Evolutionary conservation across 345 rosid species (phyloP).

Genomic region (Camelina laxa): DNA sequence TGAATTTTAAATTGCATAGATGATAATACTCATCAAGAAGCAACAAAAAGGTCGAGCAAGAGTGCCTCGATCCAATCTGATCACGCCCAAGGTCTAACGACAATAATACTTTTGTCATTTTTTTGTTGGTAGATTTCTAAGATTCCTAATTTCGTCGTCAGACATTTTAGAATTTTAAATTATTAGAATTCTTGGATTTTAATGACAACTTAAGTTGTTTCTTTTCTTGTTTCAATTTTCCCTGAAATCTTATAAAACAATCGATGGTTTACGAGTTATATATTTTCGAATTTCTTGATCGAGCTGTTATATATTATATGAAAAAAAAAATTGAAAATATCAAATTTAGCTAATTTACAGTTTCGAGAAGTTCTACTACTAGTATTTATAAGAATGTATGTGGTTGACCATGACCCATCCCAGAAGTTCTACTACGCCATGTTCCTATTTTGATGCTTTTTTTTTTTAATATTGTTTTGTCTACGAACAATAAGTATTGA

Average conservation of each 20-base stretch:
- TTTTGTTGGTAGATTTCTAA: neutral
- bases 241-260: neutral
- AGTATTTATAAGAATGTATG: neutral
- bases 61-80: slow-evolving; percentile 7
- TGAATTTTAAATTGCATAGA: neutral
- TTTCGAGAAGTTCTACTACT: neutral
- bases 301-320: neutral
- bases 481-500: neutral
- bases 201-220: neutral
- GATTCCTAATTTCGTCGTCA: neutral
- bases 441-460: slow-evolving; percentile 2
- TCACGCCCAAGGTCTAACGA: neutral
- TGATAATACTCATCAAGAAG: neutral
- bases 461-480: slow-evolving; percentile 2
- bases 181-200: neutral
- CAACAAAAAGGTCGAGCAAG: neutral
- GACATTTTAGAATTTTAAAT: neutral
- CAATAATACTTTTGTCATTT: slow-evolving; percentile 1
- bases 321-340: neutral
- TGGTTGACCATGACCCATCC: neutral
- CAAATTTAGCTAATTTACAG: neutral
- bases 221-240: neutral
- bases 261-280: neutral
- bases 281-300: neutral
- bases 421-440: slow-evolving; percentile 3